These are phyloP conservation scores for Chloranthus sessilifolius DNA, from an alignment of 164 flowering plant genomes.

Conservation along the genomic window DNA sequence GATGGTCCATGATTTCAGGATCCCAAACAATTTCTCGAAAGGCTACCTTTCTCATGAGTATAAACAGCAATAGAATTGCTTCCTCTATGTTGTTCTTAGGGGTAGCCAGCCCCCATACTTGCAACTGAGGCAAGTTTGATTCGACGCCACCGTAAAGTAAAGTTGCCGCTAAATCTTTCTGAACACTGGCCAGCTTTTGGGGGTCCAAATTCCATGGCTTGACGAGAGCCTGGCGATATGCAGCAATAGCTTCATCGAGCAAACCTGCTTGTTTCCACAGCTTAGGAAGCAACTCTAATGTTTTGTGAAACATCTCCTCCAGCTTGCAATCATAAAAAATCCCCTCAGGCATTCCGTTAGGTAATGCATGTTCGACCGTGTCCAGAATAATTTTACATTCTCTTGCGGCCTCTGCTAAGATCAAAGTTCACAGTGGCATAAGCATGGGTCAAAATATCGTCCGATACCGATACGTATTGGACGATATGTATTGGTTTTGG, in stretches of 20 bases:
- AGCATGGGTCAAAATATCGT: neutral
- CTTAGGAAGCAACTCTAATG: slow-evolving; percentile 72
- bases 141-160: slow-evolving; percentile 83
- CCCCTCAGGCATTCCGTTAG: slow-evolving; percentile 59
- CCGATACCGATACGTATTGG: too few species aligned
- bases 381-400: slow-evolving; percentile 84
- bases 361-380: slow-evolving; percentile 74
- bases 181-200: slow-evolving; percentile 51
- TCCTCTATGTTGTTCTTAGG: slow-evolving; percentile 62
- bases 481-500: too few species aligned
- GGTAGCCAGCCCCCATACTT: slow-evolving; percentile 32
- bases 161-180: slow-evolving; percentile 62
- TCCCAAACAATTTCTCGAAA: slow-evolving; percentile 68
- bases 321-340: slow-evolving; percentile 64
- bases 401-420: slow-evolving; percentile 63
- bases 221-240: slow-evolving; percentile 70
- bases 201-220: slow-evolving; percentile 88
- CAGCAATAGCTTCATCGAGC: slow-evolving; percentile 69
- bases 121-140: slow-evolving; percentile 45
- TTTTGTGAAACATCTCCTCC: slow-evolving; percentile 87
- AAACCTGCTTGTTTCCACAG: slow-evolving; percentile 73
- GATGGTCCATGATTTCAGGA: slow-evolving; percentile 73
- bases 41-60: slow-evolving; percentile 60
- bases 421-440: neutral
- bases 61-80: slow-evolving; percentile 69